Conservation (phyloP, 169 alveolate species). For the Plasmodium reichenowi region DNA sequence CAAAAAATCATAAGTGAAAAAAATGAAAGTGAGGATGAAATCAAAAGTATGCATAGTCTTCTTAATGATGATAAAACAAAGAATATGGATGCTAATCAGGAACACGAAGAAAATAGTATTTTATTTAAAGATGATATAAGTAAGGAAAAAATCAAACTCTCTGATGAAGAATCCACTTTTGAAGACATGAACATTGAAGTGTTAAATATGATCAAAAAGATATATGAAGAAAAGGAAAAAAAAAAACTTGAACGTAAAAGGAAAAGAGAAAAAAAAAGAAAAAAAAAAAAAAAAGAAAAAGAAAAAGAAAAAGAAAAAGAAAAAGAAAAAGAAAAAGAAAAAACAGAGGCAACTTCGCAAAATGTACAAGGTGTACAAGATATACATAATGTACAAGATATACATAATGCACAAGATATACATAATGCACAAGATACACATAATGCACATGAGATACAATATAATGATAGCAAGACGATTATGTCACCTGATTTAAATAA, state of each 20-base stretch:
- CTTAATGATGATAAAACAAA: too few relatives aligned
- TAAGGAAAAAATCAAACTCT: neutral
- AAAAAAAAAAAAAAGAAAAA: neutral
- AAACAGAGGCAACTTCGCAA: too few relatives aligned
- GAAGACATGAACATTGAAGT: neutral
- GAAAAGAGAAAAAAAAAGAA: neutral
- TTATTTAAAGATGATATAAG: neutral
- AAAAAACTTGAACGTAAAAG: neutral
- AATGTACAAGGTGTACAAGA: too few relatives aligned
- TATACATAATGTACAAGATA: neutral
- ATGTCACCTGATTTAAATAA: too few relatives aligned
- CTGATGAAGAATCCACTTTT: neutral
- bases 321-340: too few relatives aligned
- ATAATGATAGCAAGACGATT: too few relatives aligned
- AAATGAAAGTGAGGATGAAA: too few relatives aligned
- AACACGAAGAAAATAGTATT: neutral
- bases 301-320: too few relatives aligned
- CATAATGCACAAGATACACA: too few relatives aligned
- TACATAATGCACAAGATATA: neutral
- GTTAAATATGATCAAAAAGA: neutral
- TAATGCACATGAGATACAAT: too few relatives aligned
- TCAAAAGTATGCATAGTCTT: too few relatives aligned
- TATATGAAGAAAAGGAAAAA: constrained; percentile 1
- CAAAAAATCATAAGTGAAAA: too few relatives aligned
- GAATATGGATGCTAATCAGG: neutral